A percentile compares a stretch with the other conserved stretches of the same genome.
phyloP scores from a whole-genome alignment of 108 stramenopile genomes.

The Craspedostauros australis region DNA sequence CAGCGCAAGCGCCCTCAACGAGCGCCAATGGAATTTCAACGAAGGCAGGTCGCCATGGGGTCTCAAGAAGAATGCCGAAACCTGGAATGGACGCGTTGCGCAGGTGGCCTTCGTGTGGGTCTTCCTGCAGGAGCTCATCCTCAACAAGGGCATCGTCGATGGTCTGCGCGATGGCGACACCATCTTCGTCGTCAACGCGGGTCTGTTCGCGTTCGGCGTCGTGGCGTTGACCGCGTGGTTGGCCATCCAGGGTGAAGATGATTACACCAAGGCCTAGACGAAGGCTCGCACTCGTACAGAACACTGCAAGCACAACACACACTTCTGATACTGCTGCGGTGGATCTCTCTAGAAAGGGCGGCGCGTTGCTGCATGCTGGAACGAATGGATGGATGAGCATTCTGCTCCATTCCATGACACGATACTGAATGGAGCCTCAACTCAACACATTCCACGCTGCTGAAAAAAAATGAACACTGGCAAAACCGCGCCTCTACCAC shows the following conservation, averaged over 20 bases:
- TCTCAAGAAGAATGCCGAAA: slow-evolving; percentile 84
- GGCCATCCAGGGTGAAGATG: slow-evolving; percentile 68
- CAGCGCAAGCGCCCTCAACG: slow-evolving; percentile 41
- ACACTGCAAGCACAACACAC: no score
- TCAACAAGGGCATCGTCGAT: slow-evolving; percentile 72
- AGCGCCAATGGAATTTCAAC: slow-evolving; percentile 88
- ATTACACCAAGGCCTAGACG: slow-evolving; percentile 38
- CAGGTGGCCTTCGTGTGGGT: slow-evolving; percentile 80
- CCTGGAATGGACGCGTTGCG: slow-evolving; percentile 88
- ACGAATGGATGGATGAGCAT: no score
- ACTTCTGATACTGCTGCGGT: no score
- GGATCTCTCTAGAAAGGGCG: no score
- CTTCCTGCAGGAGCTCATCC: slow-evolving; percentile 74
- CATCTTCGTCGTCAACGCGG: slow-evolving; percentile 37
- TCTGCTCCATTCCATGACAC: no score
- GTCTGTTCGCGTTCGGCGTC: slow-evolving; percentile 28
- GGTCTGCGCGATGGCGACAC: slow-evolving; percentile 70
- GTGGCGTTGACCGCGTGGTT: slow-evolving; percentile 68
- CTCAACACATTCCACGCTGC: no score
- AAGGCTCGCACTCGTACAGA: no score
- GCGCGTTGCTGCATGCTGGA: no score
- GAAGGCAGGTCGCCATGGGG: slow-evolving; percentile 80
- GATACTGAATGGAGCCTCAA: no score
- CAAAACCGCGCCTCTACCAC: no score
- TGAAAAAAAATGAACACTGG: no score